Evolutionary conservation across 257 asterid species (phyloP), one percentile per base, ranked within the genome.

Genomic region (Solanum appendiculatum): DNA sequence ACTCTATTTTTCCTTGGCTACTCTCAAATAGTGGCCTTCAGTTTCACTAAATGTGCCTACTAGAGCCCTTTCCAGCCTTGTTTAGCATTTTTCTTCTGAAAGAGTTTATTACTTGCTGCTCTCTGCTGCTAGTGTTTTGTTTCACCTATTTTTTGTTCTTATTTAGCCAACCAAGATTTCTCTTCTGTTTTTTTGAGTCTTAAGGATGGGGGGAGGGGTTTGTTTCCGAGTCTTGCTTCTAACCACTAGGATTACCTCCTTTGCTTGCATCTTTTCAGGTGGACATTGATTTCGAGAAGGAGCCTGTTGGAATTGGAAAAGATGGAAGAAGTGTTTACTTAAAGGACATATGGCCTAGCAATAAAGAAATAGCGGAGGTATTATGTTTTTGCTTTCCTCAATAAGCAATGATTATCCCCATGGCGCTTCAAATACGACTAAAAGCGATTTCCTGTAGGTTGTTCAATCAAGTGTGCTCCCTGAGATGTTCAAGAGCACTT

Each of bases 381-480:
- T 64, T 70, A 33, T 48, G 56, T 25, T 82, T 31, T 23, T 87
- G 6, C 16, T 33, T 86, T 27, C 86, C 51, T 54, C 9, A 56
- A 9, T 82, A 29, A 36, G 75, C 77, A 42, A 56, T 64, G 85
- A 70, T 60, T 23, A 23, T 13, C 74, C 12, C 14, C 40, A 16
- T 84, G 44, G 75, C 37, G 39, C 31, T 31, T 8, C 48, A 54
- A 75, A 40, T 81, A 70, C 63, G 66, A 86, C 16, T 85, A 37
- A 69, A 87, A 58, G 51, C 1, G 34, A 23, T 80, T 31, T 78
- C 83, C 87, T 78, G 75, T 86, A 96, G 98, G 99, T 93, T 82
- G 98, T 96, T 88, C 98, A 94, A 89, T 94, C 99, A 44, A 94
- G 96, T 21, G 98, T 96, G 56, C 98, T 96, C 78, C 99, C 98